Conservation (phyloP, 2,329 filamentous ascomycete species). For the Cryphonectria nitschkei region DNA sequence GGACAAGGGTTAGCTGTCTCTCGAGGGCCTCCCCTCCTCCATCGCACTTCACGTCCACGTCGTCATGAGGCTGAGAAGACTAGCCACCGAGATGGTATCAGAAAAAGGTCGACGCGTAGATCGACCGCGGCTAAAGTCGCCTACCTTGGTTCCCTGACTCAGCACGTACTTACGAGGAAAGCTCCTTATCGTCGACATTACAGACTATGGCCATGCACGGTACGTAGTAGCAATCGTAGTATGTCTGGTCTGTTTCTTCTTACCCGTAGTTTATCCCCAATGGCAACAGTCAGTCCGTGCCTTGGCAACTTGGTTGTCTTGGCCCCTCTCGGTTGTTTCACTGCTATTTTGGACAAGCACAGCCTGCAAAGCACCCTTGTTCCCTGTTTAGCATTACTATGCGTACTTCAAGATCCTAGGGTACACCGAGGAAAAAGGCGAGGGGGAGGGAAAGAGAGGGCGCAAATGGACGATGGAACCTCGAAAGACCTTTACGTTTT, state of each 20-base stretch:
- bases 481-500: conserved; percentile 5
- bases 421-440: conserved; percentile 14
- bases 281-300: background rate
- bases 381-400: conserved; percentile 13
- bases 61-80: conserved; percentile 1
- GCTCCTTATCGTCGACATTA: conserved; percentile 4
- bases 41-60: conserved; percentile 4
- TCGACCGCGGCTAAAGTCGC: conserved; percentile 9
- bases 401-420: conserved; percentile 18
- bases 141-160: conserved; percentile 1
- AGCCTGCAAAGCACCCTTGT: conserved; percentile 10
- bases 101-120: conserved; percentile 24
- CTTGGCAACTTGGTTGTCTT: background rate
- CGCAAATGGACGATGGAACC: conserved; percentile 2
- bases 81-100: conserved; percentile 4
- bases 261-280: background rate
- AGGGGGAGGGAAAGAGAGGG: background rate
- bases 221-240: background rate
- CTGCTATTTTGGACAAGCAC: conserved; percentile 26
- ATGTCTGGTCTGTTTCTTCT: background rate
- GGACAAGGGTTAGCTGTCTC: conserved; percentile 2
- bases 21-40: background rate
- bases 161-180: background rate
- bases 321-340: conserved; percentile 25
- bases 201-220: background rate